Evolutionary conservation across 1,139 yeast species (phyloP), one percentile per base, ranked within the genome.

Genomic region (Suhomyces maxii): DNA sequence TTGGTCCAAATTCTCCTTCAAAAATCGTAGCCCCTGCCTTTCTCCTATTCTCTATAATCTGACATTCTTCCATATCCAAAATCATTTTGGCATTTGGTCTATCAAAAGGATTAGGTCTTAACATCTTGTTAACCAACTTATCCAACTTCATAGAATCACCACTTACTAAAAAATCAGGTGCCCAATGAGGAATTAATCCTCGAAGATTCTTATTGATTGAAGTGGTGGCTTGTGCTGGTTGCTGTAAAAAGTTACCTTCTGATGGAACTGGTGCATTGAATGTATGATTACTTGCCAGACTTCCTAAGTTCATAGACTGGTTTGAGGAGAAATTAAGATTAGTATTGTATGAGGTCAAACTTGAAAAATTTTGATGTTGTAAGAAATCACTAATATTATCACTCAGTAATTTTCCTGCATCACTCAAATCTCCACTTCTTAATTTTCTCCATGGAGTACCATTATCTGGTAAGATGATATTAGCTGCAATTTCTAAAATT

Each of bases 371-470:
- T 44, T 69, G 68, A 55, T 73, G 73, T 46, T 68, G 71, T 50
- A 75, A 63, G 51, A 72, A 74, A 53, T 74, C 79, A 53, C 77
- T 71, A 39, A 76, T 69, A 51, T 75, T 75, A 54, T 75, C 80
- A 56, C 76, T 69, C 48, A 95, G 86, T 50, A 93, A 73, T 55
- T 84, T 80, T 0, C 99, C 99, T 0, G 98, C 98, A 66, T 93
- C 99, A 30, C 95, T 85, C 52, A 95, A 72, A 64, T 93, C 99
- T 1, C 99, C 99, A 40, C 96, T 88, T 53, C 99, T 78, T 52
- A 93, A 71, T 64, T 91, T 91, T 55, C 95, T 93, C 99, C 99
- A 93, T 34, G 96, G 95, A 8, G 90, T 80, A 6, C 99, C 99
- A 64, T 95, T 91, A 57, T 93, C 98, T 0, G 99, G 99, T 41